Base-by-base conservation (phyloP, 768 basidiomycete genomes). In the Mycena latifolia region DNA sequence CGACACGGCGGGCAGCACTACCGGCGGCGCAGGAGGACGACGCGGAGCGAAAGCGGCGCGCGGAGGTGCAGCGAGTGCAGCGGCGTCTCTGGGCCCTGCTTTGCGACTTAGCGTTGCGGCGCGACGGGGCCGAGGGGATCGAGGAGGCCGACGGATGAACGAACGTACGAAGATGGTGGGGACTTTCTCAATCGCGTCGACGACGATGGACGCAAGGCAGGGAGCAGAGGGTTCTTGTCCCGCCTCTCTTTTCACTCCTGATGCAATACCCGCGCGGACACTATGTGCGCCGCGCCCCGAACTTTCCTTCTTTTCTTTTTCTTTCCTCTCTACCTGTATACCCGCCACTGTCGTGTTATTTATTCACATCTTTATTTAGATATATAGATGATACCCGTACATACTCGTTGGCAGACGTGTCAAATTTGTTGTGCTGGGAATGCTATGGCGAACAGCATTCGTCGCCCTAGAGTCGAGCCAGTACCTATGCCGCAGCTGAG, bases 211-310 rank as follows among this genome's bases (percentile, higher is more conserved):
- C 33, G 50, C 22, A 63, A 51, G 61, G 51, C 60, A 53, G 41
- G 60, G 52, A 61, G 51, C 51, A 61, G 60, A 52, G 51, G 41
- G 20, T 18, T n/a, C n/a, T 20, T 14, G n/a, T 20, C 33, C 29
- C 28, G 22, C 60, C 51, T 46, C 51, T 53, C 41, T 39, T 46
- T 53, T 11, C 0, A 0, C 47, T 56, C 29, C 47, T 14, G 35
- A 41, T 61, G 60, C 20, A 51, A 63, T 63, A 63, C 53, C 53
- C 61, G 61, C 61, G 33, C 53, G 61, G 61, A 55, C 41, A 43
- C 41, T 43, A 43, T n/a, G 41, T 43, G 41, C 41, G 41, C 41
- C 41, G 41, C 41, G 61, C 54, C 45, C 55, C 61, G 61, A 22
- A 47, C 33, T 20, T 43, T 22, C 41, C 41, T 22, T 14, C n/a